These are phyloP conservation scores for Yamadazyma membranifaciens DNA, from an alignment of 1,139 yeast genomes.

Conservation along the genomic window DNA sequence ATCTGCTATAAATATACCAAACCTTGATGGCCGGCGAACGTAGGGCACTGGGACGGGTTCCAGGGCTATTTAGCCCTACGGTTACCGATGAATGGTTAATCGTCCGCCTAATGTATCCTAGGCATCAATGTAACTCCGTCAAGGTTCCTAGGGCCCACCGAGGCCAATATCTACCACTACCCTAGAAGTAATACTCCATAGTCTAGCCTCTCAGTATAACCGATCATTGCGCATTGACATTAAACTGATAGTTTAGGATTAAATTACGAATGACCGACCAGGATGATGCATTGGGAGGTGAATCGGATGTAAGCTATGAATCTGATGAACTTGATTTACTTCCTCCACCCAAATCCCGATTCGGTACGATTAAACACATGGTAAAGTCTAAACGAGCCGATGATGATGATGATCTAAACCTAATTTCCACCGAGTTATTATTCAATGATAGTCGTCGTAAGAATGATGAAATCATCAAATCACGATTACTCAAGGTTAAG, in stretches of 20 bases:
- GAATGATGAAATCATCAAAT: slow-evolving; percentile 1
- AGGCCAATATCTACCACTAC: too few relatives aligned
- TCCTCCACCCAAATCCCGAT: not conserved
- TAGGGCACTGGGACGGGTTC: too few relatives aligned
- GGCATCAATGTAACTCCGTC: too few relatives aligned
- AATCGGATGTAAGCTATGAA: not conserved
- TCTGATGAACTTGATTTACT: slow-evolving; percentile 1
- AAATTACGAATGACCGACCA: slow-evolving; percentile 1
- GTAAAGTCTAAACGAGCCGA: not conserved
- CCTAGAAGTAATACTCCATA: too few relatives aligned
- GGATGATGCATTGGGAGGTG: not conserved
- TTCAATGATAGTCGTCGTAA: not conserved
- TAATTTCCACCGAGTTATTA: not conserved
- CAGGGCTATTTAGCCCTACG: too few relatives aligned
- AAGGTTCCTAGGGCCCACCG: too few relatives aligned
- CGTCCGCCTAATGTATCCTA: too few relatives aligned
- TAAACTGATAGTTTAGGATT: not conserved
- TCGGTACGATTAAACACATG: not conserved
- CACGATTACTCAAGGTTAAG: slow-evolving; percentile 1
- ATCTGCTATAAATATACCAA: too few relatives aligned
- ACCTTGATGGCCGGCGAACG: too few relatives aligned
- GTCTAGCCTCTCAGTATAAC: too few relatives aligned
- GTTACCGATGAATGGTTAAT: too few relatives aligned
- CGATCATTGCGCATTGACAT: too few relatives aligned
- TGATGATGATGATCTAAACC: not conserved